phyloP scores from a whole-genome alignment of 768 basidiomycete species.

The Hebeloma cylindrosporum region DNA sequence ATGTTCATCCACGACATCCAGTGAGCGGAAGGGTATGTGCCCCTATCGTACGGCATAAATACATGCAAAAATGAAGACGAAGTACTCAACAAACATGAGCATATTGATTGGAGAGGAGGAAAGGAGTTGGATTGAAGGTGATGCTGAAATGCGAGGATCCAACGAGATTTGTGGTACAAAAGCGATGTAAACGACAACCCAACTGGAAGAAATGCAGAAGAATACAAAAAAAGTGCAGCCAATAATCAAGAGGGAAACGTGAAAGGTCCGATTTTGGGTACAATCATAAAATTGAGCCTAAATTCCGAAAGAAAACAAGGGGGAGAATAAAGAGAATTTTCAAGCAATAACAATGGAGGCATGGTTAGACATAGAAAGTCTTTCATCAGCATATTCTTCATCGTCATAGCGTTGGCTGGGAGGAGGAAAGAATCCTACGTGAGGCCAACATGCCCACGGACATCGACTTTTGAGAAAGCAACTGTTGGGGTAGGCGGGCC shows the following conservation, averaged over 20 bases:
- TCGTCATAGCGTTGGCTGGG: slow-evolving; percentile 10
- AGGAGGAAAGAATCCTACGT: slow-evolving; percentile 26
- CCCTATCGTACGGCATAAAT: slow-evolving; percentile 23
- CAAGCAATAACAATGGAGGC: slow-evolving; percentile 11
- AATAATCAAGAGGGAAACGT: slow-evolving; percentile 2
- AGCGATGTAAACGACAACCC: slow-evolving; percentile 24
- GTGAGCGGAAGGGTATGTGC: slow-evolving; percentile 17
- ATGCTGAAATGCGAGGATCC: slow-evolving; percentile 19
- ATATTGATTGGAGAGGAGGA: slow-evolving; percentile 13
- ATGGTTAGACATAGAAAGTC: slow-evolving; percentile 13
- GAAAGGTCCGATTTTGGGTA: too few species aligned
- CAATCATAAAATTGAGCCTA: slow-evolving; percentile 5
- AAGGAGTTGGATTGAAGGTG: slow-evolving; percentile 13
- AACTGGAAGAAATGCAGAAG: slow-evolving; percentile 13
- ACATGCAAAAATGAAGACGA: slow-evolving; percentile 20
- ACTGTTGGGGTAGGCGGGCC: slow-evolving; percentile 73
- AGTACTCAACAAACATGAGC: slow-evolving; percentile 23
- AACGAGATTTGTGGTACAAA: slow-evolving; percentile 20
- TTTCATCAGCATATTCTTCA: slow-evolving; percentile 6
- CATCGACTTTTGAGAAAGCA: slow-evolving; percentile 82
- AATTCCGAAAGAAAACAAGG: slow-evolving; percentile 5
- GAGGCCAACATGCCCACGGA: slow-evolving; percentile 72
- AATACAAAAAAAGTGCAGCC: slow-evolving; percentile 22
- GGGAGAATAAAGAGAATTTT: slow-evolving; percentile 10
- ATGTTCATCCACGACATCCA: slow-evolving; percentile 21